Evolutionary conservation across 176 grass and related monocot genomes (phyloP).

Genomic region (Microstegium vimineum): DNA sequence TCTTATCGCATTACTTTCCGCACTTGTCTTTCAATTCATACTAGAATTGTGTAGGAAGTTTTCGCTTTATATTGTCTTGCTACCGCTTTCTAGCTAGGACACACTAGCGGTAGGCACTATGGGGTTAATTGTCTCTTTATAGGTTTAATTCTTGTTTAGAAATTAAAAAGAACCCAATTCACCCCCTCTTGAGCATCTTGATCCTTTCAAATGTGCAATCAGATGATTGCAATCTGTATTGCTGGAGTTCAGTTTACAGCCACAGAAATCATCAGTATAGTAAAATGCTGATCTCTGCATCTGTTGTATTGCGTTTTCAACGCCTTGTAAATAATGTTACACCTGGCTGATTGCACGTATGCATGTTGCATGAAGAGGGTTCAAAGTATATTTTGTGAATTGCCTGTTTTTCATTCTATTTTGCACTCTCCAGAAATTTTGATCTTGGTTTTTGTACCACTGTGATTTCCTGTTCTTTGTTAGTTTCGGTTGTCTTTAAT

Average conservation of each 20-base stretch:
- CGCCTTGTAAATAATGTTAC: background rate
- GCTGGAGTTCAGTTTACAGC: constrained; percentile 25
- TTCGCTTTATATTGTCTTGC: too few species aligned
- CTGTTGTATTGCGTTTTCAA: background rate
- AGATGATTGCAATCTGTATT: constrained; percentile 3
- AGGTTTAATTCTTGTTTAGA: too few species aligned
- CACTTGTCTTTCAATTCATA: too few species aligned
- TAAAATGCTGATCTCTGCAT: background rate
- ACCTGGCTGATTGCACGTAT: background rate
- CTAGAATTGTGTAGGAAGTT: too few species aligned
- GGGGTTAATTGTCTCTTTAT: too few species aligned
- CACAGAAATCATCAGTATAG: background rate
- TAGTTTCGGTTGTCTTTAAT: background rate
- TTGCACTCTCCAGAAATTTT: background rate
- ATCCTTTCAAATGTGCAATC: constrained; percentile 22
- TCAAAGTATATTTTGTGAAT: constrained; percentile 5
- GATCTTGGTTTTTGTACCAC: background rate
- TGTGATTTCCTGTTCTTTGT: background rate
- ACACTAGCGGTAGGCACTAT: too few species aligned
- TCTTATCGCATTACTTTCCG: too few species aligned
- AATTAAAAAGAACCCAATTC: too few species aligned
- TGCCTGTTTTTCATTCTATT: background rate
- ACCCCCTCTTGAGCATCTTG: too few species aligned
- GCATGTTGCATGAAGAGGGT: background rate
- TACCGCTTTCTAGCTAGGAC: too few species aligned